Percentiles rank a stretch among this genome's conserved stretches.
Conservation (phyloP, 2,329 filamentous ascomycete species). For the Xylaria sp. region DNA sequence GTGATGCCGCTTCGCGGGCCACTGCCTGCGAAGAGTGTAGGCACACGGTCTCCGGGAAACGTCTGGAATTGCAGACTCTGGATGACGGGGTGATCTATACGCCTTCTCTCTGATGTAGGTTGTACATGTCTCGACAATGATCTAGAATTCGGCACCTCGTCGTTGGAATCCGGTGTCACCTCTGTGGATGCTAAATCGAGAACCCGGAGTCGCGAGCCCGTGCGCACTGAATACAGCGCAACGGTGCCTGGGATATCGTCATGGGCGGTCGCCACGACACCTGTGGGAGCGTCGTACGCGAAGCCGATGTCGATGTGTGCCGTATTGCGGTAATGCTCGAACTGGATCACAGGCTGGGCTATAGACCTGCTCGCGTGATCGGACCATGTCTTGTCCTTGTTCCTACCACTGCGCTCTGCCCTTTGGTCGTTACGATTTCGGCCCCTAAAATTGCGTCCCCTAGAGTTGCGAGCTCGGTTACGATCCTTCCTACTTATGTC, state of each 20-base stretch:
- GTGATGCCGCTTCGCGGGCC: conserved; percentile 48
- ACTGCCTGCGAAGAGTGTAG: conserved; percentile 61
- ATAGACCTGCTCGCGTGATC: conserved; percentile 31
- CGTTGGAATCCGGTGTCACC: too few species aligned
- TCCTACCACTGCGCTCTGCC: too few species aligned
- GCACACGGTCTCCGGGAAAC: conserved; percentile 56
- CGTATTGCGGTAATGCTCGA: conserved; percentile 62
- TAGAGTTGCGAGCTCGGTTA: not conserved
- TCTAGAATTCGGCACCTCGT: not conserved
- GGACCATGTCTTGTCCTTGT: not conserved
- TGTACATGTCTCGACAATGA: not conserved
- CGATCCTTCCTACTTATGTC: not conserved
- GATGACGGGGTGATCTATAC: conserved; percentile 46
- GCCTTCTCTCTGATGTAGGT: not conserved
- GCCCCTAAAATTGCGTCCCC: not conserved
- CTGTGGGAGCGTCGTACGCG: conserved; percentile 60
- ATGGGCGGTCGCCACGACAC: conserved; percentile 65
- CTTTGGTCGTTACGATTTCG: not conserved
- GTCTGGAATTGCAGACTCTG: conserved; percentile 59
- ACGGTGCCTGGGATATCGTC: conserved; percentile 58
- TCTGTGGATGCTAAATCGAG: conserved; percentile 35
- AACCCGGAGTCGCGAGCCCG: conserved; percentile 54
- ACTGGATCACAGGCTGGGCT: conserved; percentile 57
- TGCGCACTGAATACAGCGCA: conserved; percentile 61
- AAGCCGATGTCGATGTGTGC: conserved; percentile 63